A percentile compares a stretch with the other conserved stretches of the same genome.
Conservation (phyloP, 352 stramenopile genomes). For the Peronosclerospora sorghi region DNA sequence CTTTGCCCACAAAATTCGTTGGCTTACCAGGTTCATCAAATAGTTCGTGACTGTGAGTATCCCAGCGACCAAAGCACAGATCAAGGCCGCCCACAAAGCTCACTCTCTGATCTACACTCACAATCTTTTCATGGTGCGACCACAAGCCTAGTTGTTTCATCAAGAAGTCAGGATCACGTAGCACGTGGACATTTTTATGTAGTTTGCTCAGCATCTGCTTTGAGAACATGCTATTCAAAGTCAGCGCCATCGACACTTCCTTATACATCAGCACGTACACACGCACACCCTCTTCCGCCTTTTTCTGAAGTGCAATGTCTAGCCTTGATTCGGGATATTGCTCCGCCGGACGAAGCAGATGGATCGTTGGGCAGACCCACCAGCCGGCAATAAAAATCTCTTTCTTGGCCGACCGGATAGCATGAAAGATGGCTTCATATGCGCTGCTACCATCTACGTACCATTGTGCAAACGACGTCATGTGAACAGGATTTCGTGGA, state of each 20-base stretch:
- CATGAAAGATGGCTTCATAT: constrained; percentile 67
- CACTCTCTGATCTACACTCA: constrained; percentile 81
- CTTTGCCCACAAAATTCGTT: constrained; percentile 68
- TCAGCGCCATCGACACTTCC: constrained; percentile 72
- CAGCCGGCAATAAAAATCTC: constrained; percentile 88
- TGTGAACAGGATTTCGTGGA: constrained; percentile 47
- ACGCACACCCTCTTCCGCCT: constrained; percentile 70
- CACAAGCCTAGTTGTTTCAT: constrained; percentile 83
- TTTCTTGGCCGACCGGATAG: constrained; percentile 46
- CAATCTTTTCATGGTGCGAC: constrained; percentile 90
- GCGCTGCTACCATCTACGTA: constrained; percentile 72
- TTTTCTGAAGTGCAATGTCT: constrained; percentile 53
- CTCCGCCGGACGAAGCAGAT: constrained; percentile 55
- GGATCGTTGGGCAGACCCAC: constrained; percentile 84
- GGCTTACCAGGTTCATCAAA: constrained; percentile 46
- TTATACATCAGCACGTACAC: constrained; percentile 91
- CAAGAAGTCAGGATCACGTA: constrained; percentile 83
- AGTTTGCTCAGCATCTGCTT: constrained; percentile 58
- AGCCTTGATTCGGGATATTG: constrained; percentile 52
- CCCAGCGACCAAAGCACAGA: constrained; percentile 83
- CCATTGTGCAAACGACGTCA: constrained; percentile 61
- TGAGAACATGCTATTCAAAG: constrained; percentile 74
- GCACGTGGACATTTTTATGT: constrained; percentile 75
- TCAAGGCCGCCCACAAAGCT: constrained; percentile 87
- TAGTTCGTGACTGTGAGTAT: constrained; percentile 52